These are phyloP conservation scores for Bolboschoenus planiculmis DNA, from an alignment of 176 grass and related monocot genomes.

Conservation along the genomic window DNA sequence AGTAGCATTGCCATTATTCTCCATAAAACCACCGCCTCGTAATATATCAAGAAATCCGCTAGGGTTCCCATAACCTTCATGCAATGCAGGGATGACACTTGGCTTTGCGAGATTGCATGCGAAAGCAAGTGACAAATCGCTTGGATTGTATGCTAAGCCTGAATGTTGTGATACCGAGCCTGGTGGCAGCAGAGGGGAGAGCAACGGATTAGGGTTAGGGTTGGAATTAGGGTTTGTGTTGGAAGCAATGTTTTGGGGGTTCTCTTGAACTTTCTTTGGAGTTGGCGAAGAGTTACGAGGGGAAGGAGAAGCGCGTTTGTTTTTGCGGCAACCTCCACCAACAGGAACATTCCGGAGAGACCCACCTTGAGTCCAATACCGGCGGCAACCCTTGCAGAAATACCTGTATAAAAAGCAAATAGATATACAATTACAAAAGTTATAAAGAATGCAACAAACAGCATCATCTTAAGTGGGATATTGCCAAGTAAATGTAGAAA, in stretches of 20 bases:
- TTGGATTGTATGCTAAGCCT: not conserved
- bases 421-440: not conserved
- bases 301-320: conserved; percentile 14
- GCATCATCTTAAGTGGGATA: not conserved
- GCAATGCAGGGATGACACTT: not conserved
- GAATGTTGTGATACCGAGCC: not conserved
- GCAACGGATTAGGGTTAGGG: conserved; percentile 19
- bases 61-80: conserved; percentile 10
- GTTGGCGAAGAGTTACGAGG: conserved; percentile 6
- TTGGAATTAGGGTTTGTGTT: conserved; percentile 14
- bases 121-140: conserved; percentile 17
- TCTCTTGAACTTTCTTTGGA: conserved; percentile 24
- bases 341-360: conserved; percentile 24
- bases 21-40: conserved; percentile 13
- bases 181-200: conserved; percentile 8
- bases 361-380: conserved; percentile 22
- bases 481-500: not conserved
- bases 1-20: conserved; percentile 3
- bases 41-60: conserved; percentile 16
- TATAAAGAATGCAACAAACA: not conserved
- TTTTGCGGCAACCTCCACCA: conserved; percentile 23
- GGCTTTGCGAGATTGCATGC: conserved; percentile 19
- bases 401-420: not conserved
- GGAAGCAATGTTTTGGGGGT: not conserved
- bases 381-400: conserved; percentile 21